Base-by-base conservation (phyloP, 306 rosid genomes). In the Parietaria judaica region DNA sequence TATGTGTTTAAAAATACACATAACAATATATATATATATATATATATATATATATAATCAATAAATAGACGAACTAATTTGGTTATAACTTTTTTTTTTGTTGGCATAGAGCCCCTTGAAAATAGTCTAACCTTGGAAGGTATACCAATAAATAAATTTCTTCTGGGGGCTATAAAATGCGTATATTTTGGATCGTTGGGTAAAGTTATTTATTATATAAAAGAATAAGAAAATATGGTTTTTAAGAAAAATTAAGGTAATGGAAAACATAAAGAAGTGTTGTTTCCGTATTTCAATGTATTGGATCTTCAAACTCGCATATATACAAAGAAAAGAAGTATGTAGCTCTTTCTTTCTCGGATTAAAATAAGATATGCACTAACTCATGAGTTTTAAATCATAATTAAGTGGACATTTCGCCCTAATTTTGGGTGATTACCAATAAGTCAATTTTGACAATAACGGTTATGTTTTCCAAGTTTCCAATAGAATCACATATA, bases 261-360 rank as follows among this genome's bases (percentile, higher is more conserved):
- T 17, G 14, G 11, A 61, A 61, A 17, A 23, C 6, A 56, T 7
- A 46, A 46, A 15, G 0, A 38, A 59, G 31, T n/a, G 17, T 59
- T 6, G 11, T 59, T 43, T 44, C 13, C 66, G 14, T 47, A 13
- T 12, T 23, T 48, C 66, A 46, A 61, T 51, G 55, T 61, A 31
- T 61, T 45, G 66, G 66, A 61, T 61, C 66, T 61, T 61, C 44
- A 61, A 47, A 48, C 23, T 6, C 23, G n/a, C 64, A 59, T 49
- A 49, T 49, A 49, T 61, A 34, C 41, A 61, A 23, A 61, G 12
- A 3, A 46, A 61, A 41, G 50, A 39, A 59, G 43, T 51, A 59
- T 43, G 49, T 59, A 39, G 43, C 43, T 59, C 64, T 59, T 59
- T 14, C 51, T 59, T 15, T 44, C 64, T 59, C 51, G 64, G 48